Conservation (phyloP, 2,329 filamentous ascomycete species). For the Lasiodiplodia hormozganensis region DNA sequence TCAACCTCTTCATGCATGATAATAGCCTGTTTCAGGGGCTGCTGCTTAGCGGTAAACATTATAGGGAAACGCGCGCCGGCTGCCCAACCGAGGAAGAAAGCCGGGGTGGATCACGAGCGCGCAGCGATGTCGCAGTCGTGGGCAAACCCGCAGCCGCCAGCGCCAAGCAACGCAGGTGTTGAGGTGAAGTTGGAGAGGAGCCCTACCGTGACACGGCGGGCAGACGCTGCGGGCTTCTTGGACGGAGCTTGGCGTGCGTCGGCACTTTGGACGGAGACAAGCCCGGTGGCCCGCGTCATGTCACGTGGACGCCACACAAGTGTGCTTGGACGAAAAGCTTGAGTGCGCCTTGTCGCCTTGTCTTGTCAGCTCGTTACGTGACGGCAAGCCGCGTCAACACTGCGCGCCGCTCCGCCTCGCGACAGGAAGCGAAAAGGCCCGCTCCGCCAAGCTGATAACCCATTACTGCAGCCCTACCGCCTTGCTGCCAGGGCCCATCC, state of each 20-base stretch:
- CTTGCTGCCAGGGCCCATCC: not conserved
- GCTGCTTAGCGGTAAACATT: not conserved
- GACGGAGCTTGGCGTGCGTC: too few species aligned
- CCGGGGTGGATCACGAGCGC: not conserved
- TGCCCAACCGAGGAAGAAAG: not conserved
- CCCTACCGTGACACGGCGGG: not conserved
- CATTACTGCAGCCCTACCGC: conserved; percentile 11
- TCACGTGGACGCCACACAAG: not conserved
- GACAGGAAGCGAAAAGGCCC: not conserved
- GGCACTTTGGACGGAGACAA: not conserved
- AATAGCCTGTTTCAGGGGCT: conserved; percentile 5
- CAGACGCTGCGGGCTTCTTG: too few species aligned
- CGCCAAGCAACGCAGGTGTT: not conserved
- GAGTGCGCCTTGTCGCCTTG: not conserved
- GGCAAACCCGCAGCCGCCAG: not conserved
- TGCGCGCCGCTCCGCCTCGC: not conserved
- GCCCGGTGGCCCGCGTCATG: not conserved
- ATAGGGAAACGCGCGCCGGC: not conserved
- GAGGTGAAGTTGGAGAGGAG: not conserved
- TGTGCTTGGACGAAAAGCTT: not conserved
- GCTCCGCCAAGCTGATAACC: conserved; percentile 7
- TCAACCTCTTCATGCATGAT: conserved; percentile 13
- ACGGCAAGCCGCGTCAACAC: not conserved
- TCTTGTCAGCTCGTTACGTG: conserved; percentile 6
- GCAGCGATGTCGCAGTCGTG: conserved; percentile 2